Conservation (phyloP, 306 rosid species). For the Rosa lucieae region DNA sequence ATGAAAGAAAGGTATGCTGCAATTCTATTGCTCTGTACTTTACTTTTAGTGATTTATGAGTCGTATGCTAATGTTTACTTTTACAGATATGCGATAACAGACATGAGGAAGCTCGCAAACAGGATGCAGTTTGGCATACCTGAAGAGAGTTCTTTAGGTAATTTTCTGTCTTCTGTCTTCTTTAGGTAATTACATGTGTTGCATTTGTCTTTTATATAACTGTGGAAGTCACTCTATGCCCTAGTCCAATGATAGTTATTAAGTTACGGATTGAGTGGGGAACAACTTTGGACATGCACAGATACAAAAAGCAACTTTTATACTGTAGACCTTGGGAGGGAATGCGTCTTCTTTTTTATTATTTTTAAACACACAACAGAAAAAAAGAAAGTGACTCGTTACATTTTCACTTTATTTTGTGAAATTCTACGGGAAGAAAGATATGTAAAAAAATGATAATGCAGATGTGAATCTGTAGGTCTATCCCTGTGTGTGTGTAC, state of each 20-base stretch:
- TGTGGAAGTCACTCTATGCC: not conserved
- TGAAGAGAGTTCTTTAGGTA: constrained; percentile 96
- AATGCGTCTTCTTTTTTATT: not conserved
- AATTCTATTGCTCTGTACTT: not conserved
- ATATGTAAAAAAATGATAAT: not conserved
- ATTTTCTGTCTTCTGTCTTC: constrained; percentile 6
- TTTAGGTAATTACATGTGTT: not conserved
- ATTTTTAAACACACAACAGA: not conserved
- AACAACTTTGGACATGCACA: not conserved
- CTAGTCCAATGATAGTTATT: not conserved
- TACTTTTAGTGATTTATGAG: not conserved
- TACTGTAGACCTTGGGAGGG: not conserved
- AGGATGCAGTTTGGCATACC: constrained; percentile 95
- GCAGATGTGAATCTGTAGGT: not conserved
- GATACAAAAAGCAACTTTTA: not conserved
- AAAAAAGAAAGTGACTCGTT: not conserved
- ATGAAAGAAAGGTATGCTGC: constrained; percentile 74
- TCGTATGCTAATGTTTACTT: constrained; percentile 22
- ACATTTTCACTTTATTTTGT: not conserved
- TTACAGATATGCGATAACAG: constrained; percentile 81
- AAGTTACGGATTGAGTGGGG: not conserved
- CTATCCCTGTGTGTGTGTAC: not conserved
- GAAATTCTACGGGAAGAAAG: not conserved
- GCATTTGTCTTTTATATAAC: not conserved
- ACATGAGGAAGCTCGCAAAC: constrained; percentile 93